Conservation (phyloP, 2,329 filamentous ascomycete genomes). For the Lizonia empirigonia region DNA sequence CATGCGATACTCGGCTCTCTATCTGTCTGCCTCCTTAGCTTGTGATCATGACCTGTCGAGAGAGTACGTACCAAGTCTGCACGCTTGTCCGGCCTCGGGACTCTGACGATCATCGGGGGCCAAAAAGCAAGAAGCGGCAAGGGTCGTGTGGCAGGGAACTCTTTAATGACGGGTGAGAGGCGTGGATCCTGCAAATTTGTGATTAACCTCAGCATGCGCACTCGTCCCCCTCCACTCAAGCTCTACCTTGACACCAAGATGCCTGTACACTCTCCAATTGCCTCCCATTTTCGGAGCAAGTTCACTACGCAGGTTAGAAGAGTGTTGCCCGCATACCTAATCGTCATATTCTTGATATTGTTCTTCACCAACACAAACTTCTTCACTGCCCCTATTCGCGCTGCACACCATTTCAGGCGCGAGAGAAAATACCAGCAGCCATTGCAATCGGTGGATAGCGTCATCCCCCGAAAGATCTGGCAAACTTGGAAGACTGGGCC, state of each 20-base stretch:
- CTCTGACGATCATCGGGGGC: constrained; percentile 1
- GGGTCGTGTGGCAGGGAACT: constrained; percentile 18
- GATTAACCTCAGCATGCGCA: constrained; percentile 45
- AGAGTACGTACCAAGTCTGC: constrained; percentile 12
- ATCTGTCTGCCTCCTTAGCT: constrained; percentile 7
- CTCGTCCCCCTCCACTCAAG: constrained; percentile 41
- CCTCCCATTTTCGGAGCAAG: constrained; percentile 40
- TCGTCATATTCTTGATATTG: constrained; percentile 37
- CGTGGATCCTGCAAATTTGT: constrained; percentile 24
- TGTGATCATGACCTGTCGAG: not conserved
- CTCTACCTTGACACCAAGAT: constrained; percentile 41
- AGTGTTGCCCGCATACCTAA: constrained; percentile 42
- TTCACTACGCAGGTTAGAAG: constrained; percentile 44
- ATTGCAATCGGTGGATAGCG: constrained; percentile 28
- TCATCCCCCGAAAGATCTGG: constrained; percentile 73
- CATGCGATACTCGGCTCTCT: constrained; percentile 18
- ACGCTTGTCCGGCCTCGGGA: constrained; percentile 8
- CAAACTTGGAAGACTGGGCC: constrained; percentile 77
- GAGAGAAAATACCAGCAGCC: constrained; percentile 45
- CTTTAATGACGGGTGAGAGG: constrained; percentile 15
- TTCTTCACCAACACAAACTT: constrained; percentile 43
- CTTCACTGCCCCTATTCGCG: constrained; percentile 42
- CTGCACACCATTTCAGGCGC: constrained; percentile 41
- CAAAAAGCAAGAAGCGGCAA: constrained; percentile 4
- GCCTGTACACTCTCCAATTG: constrained; percentile 42